Conservation (phyloP, 108 stramenopile species). For the Parmales sp. region DNA sequence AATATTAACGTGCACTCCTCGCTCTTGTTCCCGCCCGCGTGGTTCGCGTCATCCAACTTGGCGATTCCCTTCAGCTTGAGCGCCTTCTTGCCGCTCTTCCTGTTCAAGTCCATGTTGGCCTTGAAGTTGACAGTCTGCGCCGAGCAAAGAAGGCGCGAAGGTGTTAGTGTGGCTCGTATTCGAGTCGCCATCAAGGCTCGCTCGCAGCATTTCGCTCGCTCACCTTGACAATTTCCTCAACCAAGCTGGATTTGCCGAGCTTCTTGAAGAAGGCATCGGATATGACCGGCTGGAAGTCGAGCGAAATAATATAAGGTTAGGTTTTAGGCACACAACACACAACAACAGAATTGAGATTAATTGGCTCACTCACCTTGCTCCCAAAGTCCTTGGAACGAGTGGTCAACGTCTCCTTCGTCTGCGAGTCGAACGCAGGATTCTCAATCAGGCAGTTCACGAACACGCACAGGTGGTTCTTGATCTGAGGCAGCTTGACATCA, state of each 20-base stretch:
- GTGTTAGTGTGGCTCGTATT: too few relatives aligned
- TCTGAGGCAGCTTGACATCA: slow-evolving; percentile 72
- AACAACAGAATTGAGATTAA: too few relatives aligned
- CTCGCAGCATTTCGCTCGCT: too few relatives aligned
- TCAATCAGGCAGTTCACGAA: slow-evolving; percentile 93
- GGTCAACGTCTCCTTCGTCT: slow-evolving; percentile 95
- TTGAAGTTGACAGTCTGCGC: slow-evolving; percentile 90
- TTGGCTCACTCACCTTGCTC: too few relatives aligned
- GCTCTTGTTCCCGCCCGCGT: slow-evolving; percentile 79
- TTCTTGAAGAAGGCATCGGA: slow-evolving; percentile 72
- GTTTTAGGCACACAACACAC: too few relatives aligned
- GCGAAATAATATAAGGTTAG: too few relatives aligned
- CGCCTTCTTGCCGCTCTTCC: slow-evolving; percentile 78
- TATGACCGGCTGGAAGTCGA: slow-evolving; percentile 45
- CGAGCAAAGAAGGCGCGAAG: slow-evolving; percentile 54
- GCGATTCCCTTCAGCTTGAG: slow-evolving; percentile 85
- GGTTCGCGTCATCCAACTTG: slow-evolving; percentile 96
- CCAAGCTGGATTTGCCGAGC: slow-evolving; percentile 81
- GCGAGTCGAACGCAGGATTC: slow-evolving; percentile 95
- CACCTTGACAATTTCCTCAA: slow-evolving; percentile 72
- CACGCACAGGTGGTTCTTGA: slow-evolving; percentile 90
- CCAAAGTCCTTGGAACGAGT: slow-evolving; percentile 66
- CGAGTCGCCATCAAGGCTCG: too few relatives aligned
- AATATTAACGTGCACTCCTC: slow-evolving; percentile 89
- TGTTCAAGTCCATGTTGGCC: slow-evolving; percentile 74